A percentile compares a stretch with the other conserved stretches of the same genome.
phyloP scores from a whole-genome alignment of 352 stramenopile species.

The Phytophthora kernoviae region DNA sequence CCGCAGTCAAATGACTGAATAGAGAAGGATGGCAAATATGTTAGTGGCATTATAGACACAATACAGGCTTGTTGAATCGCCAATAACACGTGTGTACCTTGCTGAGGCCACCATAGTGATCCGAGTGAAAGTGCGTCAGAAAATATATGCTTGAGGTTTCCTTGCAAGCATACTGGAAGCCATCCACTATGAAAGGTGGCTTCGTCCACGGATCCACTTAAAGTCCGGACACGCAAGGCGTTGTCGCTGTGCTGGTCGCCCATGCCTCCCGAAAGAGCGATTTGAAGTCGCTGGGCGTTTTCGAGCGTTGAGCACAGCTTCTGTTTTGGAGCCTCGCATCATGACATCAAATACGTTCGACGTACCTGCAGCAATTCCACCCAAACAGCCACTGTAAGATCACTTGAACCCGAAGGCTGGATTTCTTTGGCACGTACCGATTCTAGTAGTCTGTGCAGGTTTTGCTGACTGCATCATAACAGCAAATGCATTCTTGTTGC shows the following conservation, averaged over 20 bases:
- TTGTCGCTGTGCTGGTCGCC: slow-evolving; percentile 15
- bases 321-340: slow-evolving; percentile 80
- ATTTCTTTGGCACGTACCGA: slow-evolving; percentile 11
- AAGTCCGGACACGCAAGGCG: slow-evolving; percentile 65
- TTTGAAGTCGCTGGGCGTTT: slow-evolving; percentile 39
- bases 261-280: slow-evolving; percentile 20
- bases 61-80: background rate
- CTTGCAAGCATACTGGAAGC: slow-evolving; percentile 83
- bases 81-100: slow-evolving; percentile 40
- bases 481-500: slow-evolving; percentile 47
- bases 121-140: slow-evolving; percentile 97
- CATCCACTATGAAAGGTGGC: slow-evolving; percentile 87
- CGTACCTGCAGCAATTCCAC: slow-evolving; percentile 19
- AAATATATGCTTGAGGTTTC: slow-evolving; percentile 92
- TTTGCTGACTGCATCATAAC: slow-evolving; percentile 59
- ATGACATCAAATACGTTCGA: slow-evolving; percentile 84
- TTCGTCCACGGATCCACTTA: slow-evolving; percentile 82
- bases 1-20: slow-evolving; percentile 86
- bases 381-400: slow-evolving; percentile 2
- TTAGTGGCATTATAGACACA: background rate
- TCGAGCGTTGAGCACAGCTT: slow-evolving; percentile 42
- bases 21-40: background rate
- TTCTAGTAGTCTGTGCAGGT: background rate
- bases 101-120: slow-evolving; percentile 95
- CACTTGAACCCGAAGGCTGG: background rate